phyloP scores from a whole-genome alignment of 768 basidiomycete genomes.

The Macrolepiota dolichaula region DNA sequence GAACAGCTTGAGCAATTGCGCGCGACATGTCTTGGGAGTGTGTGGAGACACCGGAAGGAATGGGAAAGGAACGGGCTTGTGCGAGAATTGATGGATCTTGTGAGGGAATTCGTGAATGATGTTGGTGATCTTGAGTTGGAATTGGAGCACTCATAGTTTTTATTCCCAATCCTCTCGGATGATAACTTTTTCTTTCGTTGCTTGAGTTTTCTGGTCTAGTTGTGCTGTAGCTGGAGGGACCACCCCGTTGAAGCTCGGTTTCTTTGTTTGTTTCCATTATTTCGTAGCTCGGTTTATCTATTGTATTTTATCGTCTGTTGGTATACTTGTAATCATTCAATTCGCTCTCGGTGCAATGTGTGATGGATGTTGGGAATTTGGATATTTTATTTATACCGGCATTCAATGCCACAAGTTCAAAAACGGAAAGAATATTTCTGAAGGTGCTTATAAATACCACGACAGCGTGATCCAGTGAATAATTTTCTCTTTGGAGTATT shows the following conservation, averaged over 20 bases:
- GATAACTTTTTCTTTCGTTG: not conserved
- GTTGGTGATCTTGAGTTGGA: constrained; percentile 28
- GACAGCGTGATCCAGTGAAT: too few species aligned
- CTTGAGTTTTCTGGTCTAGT: not conserved
- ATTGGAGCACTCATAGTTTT: not conserved
- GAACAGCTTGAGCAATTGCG: constrained; percentile 95
- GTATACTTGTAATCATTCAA: not conserved
- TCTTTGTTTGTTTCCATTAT: not conserved
- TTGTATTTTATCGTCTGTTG: not conserved
- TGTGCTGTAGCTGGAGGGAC: not conserved
- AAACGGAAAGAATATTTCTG: too few species aligned
- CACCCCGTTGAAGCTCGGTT: not conserved
- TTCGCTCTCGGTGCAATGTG: not conserved
- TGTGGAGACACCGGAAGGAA: constrained; percentile 80
- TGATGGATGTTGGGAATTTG: not conserved
- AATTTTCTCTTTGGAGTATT: too few species aligned
- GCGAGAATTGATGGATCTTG: constrained; percentile 49
- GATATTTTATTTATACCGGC: too few species aligned
- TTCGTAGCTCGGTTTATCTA: not conserved
- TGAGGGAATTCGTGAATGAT: constrained; percentile 67
- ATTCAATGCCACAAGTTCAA: too few species aligned
- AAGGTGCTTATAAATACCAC: too few species aligned
- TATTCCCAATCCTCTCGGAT: not conserved
- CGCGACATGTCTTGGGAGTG: constrained; percentile 69
- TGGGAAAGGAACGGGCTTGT: constrained; percentile 81